Evolutionary conservation across 2,329 filamentous ascomycete species (phyloP).

Genomic region (Myriosclerotinia curreyana): DNA sequence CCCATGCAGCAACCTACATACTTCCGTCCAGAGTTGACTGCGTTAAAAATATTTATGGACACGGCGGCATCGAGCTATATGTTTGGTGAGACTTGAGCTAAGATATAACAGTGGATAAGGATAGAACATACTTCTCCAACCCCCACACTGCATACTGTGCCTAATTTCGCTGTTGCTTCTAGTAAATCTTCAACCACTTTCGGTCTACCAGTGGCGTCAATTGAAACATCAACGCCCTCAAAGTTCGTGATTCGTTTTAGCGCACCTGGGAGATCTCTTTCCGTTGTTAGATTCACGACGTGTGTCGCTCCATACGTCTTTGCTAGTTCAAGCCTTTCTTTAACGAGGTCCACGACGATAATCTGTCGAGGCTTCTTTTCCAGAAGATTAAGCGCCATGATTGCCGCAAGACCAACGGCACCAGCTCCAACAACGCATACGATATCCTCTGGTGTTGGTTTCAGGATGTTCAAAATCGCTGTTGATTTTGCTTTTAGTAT

Average conservation of each 20-base stretch:
- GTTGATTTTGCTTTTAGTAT: background rate
- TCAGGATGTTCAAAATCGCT: constrained; percentile 42
- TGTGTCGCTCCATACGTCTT: constrained; percentile 44
- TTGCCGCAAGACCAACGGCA: constrained; percentile 43
- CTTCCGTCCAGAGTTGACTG: constrained; percentile 26
- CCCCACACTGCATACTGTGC: constrained; percentile 29
- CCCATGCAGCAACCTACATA: constrained; percentile 31
- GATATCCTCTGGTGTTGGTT: constrained; percentile 33
- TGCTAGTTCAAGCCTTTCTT: constrained; percentile 44
- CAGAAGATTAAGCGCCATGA: constrained; percentile 42
- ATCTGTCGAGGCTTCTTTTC: constrained; percentile 34
- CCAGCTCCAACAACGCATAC: constrained; percentile 44
- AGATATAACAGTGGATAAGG: background rate
- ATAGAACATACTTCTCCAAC: constrained; percentile 26
- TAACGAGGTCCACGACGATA: constrained; percentile 48
- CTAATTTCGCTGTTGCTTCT: constrained; percentile 27
- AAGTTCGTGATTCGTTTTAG: constrained; percentile 24
- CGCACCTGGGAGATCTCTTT: constrained; percentile 22
- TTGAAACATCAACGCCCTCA: constrained; percentile 26
- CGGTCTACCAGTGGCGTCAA: constrained; percentile 28
- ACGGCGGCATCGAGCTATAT: constrained; percentile 22
- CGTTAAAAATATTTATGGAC: constrained; percentile 26
- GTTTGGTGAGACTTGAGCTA: background rate
- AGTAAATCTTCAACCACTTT: constrained; percentile 25
- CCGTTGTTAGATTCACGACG: constrained; percentile 26